Evolutionary conservation across 78 protist genomes (phyloP).

Genomic region (Creolimax fragrantissima): DNA sequence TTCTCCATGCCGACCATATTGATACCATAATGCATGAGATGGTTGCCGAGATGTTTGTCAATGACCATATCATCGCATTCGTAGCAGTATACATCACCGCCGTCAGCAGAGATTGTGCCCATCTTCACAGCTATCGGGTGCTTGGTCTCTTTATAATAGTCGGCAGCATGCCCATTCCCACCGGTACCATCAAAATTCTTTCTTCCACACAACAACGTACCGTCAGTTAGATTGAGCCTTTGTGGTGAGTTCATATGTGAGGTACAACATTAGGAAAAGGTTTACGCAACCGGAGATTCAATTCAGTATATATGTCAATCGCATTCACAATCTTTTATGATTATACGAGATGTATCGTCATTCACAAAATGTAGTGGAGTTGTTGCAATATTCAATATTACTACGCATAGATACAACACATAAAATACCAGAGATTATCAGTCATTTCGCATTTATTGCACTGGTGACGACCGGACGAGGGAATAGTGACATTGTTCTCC

Average conservation of each 20-base stretch:
- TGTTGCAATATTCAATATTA: too few species aligned
- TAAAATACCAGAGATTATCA: constrained; percentile 61
- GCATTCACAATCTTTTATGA: too few species aligned
- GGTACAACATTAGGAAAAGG: too few species aligned
- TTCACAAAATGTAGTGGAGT: too few species aligned
- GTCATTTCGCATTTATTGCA: constrained; percentile 34
- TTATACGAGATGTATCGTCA: too few species aligned
- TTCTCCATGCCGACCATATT: constrained; percentile 31
- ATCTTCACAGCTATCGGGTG: constrained; percentile 86
- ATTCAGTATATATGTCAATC: too few species aligned
- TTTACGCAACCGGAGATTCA: too few species aligned
- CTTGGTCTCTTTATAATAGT: constrained; percentile 64
- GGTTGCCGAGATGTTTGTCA: constrained; percentile 75
- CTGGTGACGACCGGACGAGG: constrained; percentile 36
- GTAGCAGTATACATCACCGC: constrained; percentile 71
- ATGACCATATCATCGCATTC: constrained; percentile 50
- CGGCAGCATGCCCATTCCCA: constrained; percentile 79
- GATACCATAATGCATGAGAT: constrained; percentile 83
- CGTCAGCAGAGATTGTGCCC: constrained; percentile 88
- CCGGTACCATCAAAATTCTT: constrained; percentile 64
- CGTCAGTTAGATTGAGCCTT: constrained; percentile 84
- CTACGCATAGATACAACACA: too few species aligned
- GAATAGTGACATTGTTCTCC: constrained; percentile 43
- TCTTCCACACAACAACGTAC: constrained; percentile 81
- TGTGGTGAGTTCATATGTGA: too few species aligned